phyloP scores from a whole-genome alignment of 352 stramenopile species.

The Aphanomyces stellatus region DNA sequence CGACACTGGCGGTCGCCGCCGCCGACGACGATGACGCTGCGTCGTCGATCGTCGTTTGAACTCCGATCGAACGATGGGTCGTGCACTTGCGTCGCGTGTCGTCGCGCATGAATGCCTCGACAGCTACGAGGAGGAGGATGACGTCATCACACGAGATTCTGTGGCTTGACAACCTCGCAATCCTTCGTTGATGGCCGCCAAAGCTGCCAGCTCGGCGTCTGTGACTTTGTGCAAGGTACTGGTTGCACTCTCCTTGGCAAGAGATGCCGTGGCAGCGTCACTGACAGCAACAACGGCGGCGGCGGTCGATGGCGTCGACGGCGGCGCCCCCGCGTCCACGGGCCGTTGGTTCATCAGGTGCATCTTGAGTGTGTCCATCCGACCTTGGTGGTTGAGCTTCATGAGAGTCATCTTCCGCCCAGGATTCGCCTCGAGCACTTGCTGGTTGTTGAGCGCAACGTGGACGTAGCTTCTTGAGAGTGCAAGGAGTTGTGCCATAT shows the following conservation, averaged over 20 bases:
- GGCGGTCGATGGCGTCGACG: not conserved
- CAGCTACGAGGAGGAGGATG: not conserved
- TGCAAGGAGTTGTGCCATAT: constrained; percentile 1
- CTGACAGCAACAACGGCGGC: not conserved
- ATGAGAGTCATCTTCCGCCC: not conserved
- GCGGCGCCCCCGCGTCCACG: not conserved
- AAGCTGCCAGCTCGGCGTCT: constrained; percentile 6
- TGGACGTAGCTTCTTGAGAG: constrained; percentile 8
- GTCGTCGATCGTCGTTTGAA: no score
- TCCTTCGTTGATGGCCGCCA: constrained; percentile 12
- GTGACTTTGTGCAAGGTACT: constrained; percentile 1
- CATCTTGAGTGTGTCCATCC: constrained; percentile 7
- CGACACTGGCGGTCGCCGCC: no score
- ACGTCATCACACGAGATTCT: no score
- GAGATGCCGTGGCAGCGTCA: not conserved
- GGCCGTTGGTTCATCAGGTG: constrained; percentile 14
- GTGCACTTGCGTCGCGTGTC: no score
- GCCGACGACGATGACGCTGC: no score
- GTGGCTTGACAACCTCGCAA: not conserved
- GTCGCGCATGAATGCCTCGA: constrained; percentile 11
- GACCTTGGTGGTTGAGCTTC: not conserved
- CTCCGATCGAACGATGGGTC: no score
- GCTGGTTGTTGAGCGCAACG: not conserved
- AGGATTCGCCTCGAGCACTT: not conserved
- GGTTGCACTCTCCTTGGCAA: not conserved